Evolutionary conservation across 2,329 filamentous ascomycete genomes (phyloP).

Genomic region (Penicillium hesseltinei): DNA sequence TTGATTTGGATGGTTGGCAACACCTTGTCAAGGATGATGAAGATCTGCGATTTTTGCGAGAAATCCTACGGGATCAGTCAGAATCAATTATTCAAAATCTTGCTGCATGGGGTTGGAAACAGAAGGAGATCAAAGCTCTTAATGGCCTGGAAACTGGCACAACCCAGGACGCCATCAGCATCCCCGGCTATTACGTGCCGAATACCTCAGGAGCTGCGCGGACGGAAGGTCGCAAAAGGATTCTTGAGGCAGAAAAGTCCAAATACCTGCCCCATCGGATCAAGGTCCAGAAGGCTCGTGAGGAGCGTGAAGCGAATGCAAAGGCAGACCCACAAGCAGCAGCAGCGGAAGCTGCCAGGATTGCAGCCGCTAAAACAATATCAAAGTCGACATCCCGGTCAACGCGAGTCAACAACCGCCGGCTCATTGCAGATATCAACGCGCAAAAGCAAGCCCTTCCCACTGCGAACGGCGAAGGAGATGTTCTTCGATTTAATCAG

Average conservation of each 20-base stretch:
- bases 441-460: conserved; percentile 77
- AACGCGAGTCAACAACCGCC: conserved; percentile 92
- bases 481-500: conserved; percentile 96
- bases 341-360: conserved; percentile 68
- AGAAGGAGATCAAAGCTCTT: conserved; percentile 69
- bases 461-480: conserved; percentile 74
- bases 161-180: conserved; percentile 53
- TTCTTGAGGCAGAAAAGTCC: conserved; percentile 94
- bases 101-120: conserved; percentile 66
- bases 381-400: conserved; percentile 88
- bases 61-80: conserved; percentile 49
- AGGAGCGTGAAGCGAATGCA: conserved; percentile 77
- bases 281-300: conserved; percentile 86
- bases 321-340: conserved; percentile 63
- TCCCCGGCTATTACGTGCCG: conserved; percentile 74
- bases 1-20: conserved; percentile 71
- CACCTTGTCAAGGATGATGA: conserved; percentile 67
- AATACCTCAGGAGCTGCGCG: conserved; percentile 83
- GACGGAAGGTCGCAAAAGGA: conserved; percentile 92
- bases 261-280: conserved; percentile 98
- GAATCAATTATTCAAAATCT: conserved; percentile 56
- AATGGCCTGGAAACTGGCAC: conserved; percentile 60
- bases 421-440: conserved; percentile 90
- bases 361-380: conserved; percentile 74
- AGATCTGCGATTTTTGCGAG: conserved; percentile 58